A percentile compares a stretch with the other conserved stretches of the same genome.
phyloP scores from a whole-genome alignment of 305 asterid species.

The Stenogyne calaminthoides region DNA sequence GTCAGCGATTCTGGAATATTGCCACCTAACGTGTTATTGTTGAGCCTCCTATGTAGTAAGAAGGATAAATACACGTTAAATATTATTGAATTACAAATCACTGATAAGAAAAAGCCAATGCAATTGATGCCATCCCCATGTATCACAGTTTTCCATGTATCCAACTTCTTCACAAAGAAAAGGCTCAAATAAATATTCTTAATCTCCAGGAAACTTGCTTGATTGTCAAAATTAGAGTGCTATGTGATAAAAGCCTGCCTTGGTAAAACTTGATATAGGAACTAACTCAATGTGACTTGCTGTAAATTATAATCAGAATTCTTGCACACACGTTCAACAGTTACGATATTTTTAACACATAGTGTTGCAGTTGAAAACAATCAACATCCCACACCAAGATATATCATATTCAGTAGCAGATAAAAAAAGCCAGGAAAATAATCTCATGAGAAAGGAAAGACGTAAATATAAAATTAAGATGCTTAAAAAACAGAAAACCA shows the following conservation, averaged over 20 bases:
- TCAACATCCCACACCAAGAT: neutral
- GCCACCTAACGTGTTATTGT: slow-evolving; percentile 78
- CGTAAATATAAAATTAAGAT: slow-evolving; percentile 16
- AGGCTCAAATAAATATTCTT: neutral
- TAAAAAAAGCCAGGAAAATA: neutral
- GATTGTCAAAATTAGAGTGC: neutral
- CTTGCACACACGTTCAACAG: neutral
- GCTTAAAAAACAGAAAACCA: slow-evolving; percentile 34
- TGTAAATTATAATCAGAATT: slow-evolving; percentile 3
- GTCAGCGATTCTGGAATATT: slow-evolving; percentile 68
- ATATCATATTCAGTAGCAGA: neutral
- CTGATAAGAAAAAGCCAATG: slow-evolving; percentile 6
- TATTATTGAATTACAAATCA: slow-evolving; percentile 9
- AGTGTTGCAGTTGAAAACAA: slow-evolving; percentile 22
- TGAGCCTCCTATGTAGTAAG: slow-evolving; percentile 71
- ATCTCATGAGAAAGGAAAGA: slow-evolving; percentile 25
- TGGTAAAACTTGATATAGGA: neutral
- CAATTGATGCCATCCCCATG: neutral
- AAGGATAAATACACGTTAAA: slow-evolving; percentile 27
- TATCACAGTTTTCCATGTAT: slow-evolving; percentile 2
- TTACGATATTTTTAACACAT: neutral
- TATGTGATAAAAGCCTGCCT: neutral
- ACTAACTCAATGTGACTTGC: neutral
- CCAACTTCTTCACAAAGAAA: neutral
- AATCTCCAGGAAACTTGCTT: neutral